These are phyloP conservation scores for Penicillium arizonense DNA, from an alignment of 495 filamentous ascomycete genomes.

Conservation along the genomic window DNA sequence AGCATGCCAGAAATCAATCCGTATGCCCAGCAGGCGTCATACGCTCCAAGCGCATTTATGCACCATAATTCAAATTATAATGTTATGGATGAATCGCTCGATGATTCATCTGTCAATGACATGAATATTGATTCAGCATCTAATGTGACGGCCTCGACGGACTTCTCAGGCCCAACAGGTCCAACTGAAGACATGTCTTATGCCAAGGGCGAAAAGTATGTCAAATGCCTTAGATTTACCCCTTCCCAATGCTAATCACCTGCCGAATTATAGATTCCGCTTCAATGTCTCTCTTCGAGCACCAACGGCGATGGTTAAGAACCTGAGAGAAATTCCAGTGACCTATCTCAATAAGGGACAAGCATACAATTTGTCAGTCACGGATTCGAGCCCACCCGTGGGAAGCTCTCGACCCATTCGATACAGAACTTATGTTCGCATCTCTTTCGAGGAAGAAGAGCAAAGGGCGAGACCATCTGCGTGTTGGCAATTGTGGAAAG, in stretches of 20 bases:
- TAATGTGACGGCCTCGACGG: slow-evolving; percentile 25
- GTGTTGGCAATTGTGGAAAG: slow-evolving; percentile 97
- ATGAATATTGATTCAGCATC: slow-evolving; percentile 37
- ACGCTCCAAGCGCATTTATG: slow-evolving; percentile 76
- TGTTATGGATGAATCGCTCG: slow-evolving; percentile 63
- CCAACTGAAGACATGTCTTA: slow-evolving; percentile 12
- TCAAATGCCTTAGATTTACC: neutral
- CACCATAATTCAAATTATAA: slow-evolving; percentile 76
- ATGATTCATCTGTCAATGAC: slow-evolving; percentile 58
- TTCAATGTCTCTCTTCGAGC: slow-evolving; percentile 89
- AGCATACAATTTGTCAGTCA: slow-evolving; percentile 76
- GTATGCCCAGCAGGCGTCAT: slow-evolving; percentile 65
- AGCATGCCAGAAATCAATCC: slow-evolving; percentile 74
- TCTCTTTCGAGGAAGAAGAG: slow-evolving; percentile 93
- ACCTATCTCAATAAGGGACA: slow-evolving; percentile 98
- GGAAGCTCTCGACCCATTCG: slow-evolving; percentile 48
- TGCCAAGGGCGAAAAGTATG: slow-evolving; percentile 51
- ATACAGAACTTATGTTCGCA: slow-evolving; percentile 83
- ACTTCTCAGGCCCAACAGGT: slow-evolving; percentile 21
- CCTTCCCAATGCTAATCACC: slow-evolving; percentile 2
- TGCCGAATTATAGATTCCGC: slow-evolving; percentile 66
- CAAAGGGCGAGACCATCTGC: slow-evolving; percentile 76
- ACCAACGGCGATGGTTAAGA: slow-evolving; percentile 93
- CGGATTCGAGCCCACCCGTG: slow-evolving; percentile 56
- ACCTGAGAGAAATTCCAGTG: slow-evolving; percentile 82